These are phyloP conservation scores for Sophora flavescens DNA, from an alignment of 306 rosid genomes.

Conservation along the genomic window DNA sequence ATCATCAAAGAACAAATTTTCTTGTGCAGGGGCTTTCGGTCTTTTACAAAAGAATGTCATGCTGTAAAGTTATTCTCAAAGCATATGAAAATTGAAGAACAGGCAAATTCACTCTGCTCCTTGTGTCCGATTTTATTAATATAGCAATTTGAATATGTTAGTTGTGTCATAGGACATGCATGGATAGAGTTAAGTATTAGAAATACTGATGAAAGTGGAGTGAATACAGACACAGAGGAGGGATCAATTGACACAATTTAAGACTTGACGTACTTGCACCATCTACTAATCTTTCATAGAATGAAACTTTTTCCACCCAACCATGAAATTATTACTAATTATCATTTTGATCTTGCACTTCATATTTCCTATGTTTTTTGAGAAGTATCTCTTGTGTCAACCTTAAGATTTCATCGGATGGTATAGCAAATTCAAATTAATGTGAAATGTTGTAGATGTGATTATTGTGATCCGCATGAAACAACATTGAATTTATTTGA, in stretches of 20 bases:
- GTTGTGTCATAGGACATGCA: background rate
- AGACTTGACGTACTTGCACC: background rate
- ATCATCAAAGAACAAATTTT: conserved; percentile 23
- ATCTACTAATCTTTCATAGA: background rate
- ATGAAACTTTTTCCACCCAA: background rate
- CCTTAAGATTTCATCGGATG: background rate
- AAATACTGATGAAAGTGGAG: background rate
- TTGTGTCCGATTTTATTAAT: background rate
- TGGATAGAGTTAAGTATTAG: background rate
- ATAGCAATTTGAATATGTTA: background rate
- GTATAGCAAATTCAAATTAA: background rate
- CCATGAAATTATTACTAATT: background rate
- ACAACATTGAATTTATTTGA: background rate
- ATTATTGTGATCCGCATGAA: background rate
- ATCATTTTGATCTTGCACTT: background rate
- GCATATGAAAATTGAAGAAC: conserved; percentile 88
- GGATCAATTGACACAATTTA: background rate
- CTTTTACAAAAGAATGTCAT: conserved; percentile 73
- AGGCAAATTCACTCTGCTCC: conserved; percentile 51
- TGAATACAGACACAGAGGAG: background rate
- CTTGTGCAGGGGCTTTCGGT: conserved; percentile 65
- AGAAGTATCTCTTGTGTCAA: background rate
- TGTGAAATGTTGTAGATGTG: background rate
- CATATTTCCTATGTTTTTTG: background rate
- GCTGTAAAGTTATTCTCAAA: conserved; percentile 86